These are phyloP conservation scores for Cladophialophora psammophila DNA, from an alignment of 2,329 filamentous ascomycete genomes.

Conservation along the genomic window DNA sequence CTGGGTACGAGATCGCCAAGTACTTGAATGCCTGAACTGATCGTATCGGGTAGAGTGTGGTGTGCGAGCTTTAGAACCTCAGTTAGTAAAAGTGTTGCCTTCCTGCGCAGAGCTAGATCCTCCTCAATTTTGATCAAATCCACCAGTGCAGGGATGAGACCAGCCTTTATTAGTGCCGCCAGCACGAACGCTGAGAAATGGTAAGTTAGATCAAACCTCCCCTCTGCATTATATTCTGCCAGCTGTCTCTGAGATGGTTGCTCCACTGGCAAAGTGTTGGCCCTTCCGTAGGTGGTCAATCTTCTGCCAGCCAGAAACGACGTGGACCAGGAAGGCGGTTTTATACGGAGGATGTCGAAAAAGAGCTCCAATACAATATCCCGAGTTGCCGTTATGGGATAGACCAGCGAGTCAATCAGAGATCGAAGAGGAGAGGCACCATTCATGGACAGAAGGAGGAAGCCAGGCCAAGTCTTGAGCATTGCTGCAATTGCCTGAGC, in stretches of 20 bases:
- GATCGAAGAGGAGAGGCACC: constrained; percentile 85
- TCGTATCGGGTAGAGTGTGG: constrained; percentile 78
- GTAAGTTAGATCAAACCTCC: constrained; percentile 84
- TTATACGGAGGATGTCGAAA: constrained; percentile 85
- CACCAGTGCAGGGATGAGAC: constrained; percentile 63
- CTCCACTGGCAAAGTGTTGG: constrained; percentile 78
- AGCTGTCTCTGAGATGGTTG: constrained; percentile 60
- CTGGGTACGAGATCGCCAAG: constrained; percentile 84
- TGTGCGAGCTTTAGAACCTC: constrained; percentile 91
- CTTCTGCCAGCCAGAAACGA: constrained; percentile 92
- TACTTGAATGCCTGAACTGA: constrained; percentile 85
- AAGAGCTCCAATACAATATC: constrained; percentile 89
- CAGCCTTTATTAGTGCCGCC: constrained; percentile 82
- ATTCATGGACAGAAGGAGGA: constrained; percentile 88
- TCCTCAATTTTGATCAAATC: constrained; percentile 58
- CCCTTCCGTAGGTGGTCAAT: constrained; percentile 94
- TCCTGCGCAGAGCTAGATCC: constrained; percentile 72
- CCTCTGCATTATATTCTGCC: constrained; percentile 68
- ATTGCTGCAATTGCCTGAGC: constrained; percentile 91
- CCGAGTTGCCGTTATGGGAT: constrained; percentile 62
- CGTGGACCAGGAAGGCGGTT: constrained; percentile 91
- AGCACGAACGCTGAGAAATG: constrained; percentile 92
- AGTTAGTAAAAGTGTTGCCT: constrained; percentile 87
- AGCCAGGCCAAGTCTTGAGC: constrained; percentile 90
- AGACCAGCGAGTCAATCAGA: constrained; percentile 71